Base-by-base conservation (phyloP, 1,284 basidiomycete species). In the Phellopilus nigrolimitatus region DNA sequence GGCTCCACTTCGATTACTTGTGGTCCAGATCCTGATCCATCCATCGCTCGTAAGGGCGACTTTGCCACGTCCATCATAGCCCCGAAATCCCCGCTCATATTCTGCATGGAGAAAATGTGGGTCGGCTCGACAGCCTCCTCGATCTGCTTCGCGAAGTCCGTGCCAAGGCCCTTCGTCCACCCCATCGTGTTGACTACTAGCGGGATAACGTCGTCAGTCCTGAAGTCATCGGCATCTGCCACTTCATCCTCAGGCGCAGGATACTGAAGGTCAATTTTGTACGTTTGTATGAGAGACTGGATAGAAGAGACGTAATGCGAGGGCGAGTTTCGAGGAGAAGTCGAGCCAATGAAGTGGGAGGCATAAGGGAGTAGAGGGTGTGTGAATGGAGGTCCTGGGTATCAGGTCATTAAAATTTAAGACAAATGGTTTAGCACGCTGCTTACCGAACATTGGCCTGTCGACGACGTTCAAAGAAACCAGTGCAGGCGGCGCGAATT, bases 151-250 rank as follows among this genome's bases (percentile, higher is more conserved):
- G 84, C 77, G 2, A 99, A 69, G 59, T 97, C 91, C 15, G 84
- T 85, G 1, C 95, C 95, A 1, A 97, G 79, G 1, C 95, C 95
- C 66, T 95, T 97, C 12, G 82, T 80, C 95, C 95, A 99, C 1
- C 95, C 95, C 80, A 95, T 95, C 0, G 91, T 97, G 66, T 99
- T 99, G 50, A 98, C 80, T 7, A 98, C 78, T 4, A 99, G 78
- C 0, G 95, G 95, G 3, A 91, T 75, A n/a, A 65, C 54, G 49
- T 83, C 79, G 1, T 61, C 56, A 42, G 82, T 74, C 36, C 75
- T 71, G n/a, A 59, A 58, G 17, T 71, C 68, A 3, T 62, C 66
- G 4, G 59, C 48, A 2, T 61, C 60, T 4, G 63, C 54, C 6
- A 48, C 15, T 22, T 49, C 38, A 19, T 49, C 48, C n/a, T 52